Percentiles rank a stretch among this genome's conserved stretches.
Conservation (phyloP, 148 eudicot species). For the Silene uniflora region DNA sequence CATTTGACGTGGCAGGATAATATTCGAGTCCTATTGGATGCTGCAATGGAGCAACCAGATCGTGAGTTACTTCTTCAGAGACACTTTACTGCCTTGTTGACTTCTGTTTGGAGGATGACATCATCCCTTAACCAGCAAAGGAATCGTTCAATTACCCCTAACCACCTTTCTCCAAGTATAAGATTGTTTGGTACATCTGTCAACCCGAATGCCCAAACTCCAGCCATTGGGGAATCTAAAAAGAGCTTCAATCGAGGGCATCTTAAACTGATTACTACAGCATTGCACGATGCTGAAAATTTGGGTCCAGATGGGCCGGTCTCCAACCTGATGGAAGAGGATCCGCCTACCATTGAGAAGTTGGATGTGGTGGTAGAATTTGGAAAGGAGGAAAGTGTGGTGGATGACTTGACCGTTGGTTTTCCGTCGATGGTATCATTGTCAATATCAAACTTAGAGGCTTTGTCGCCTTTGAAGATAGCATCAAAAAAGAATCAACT, state of each 20-base stretch:
- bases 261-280: slow-evolving; percentile 52
- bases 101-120: slow-evolving; percentile 64
- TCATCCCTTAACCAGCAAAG: slow-evolving; percentile 38
- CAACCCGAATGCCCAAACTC: slow-evolving; percentile 32
- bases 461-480: slow-evolving; percentile 27
- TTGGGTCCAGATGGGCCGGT: slow-evolving; percentile 26
- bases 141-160: slow-evolving; percentile 33
- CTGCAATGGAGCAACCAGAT: slow-evolving; percentile 72
- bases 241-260: slow-evolving; percentile 45
- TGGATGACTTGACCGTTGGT: slow-evolving; percentile 26
- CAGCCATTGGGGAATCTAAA: slow-evolving; percentile 28
- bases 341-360: slow-evolving; percentile 34
- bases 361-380: slow-evolving; percentile 69
- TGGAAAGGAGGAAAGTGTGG: slow-evolving; percentile 26
- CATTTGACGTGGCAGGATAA: slow-evolving; percentile 56
- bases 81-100: slow-evolving; percentile 75
- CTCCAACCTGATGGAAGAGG: slow-evolving; percentile 40
- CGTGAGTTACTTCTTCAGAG: slow-evolving; percentile 75
- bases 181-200: slow-evolving; percentile 40
- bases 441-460: slow-evolving; percentile 45
- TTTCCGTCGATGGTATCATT: slow-evolving; percentile 58
- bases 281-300: slow-evolving; percentile 45
- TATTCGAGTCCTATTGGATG: slow-evolving; percentile 63
- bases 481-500: slow-evolving; percentile 35
- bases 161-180: slow-evolving; percentile 39